Base-by-base conservation (phyloP, 495 filamentous ascomycete genomes). In the Gamarada debralockiae region DNA sequence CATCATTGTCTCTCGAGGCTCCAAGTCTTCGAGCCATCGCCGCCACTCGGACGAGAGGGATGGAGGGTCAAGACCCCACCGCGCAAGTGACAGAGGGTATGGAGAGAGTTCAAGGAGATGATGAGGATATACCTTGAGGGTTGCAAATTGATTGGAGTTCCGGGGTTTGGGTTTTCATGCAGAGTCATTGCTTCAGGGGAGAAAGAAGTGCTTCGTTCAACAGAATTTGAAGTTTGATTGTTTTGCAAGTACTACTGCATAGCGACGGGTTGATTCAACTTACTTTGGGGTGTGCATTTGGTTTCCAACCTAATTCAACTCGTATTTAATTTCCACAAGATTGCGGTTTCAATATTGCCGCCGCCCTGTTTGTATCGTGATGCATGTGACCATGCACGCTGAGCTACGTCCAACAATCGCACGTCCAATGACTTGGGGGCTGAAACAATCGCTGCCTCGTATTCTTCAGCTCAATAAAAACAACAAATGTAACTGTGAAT, bases 1-100 rank as follows among this genome's bases (percentile, higher is more conserved):
- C 20, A 65, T 80, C 10, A 55, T 76, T 39, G 74, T 80, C 14
- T 71, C 73, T 40, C 57, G 70, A 48, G 59, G 63, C 6, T 61
- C 67, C 37, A 63, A 57, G 15, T 51, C 53, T 13, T 39, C 29
- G 21, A 22, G 15, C n/a, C 24, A 31, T n/a, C 34, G 38, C 18
- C 54, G 27, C 0, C 40, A 53, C 34, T 53, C 49, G n/a, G 52
- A 55, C 3, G 59, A 62, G 9, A 48, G 59, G 36, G 18, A 45
- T 24, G 51, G 52, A 34, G 52, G 45, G 3, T 39, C 47, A n/a
- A 29, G 60, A 10, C 48, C 48, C 3, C 47, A 46, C 9, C 57
- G 50, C 6, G 54, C n/a, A n/a, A n/a, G 41, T 39, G 56, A 63
- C 20, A 15, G 38, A 3, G 8, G 47, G 47, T 18, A 38, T 41